Base-by-base conservation (phyloP, 2,329 filamentous ascomycete genomes). In the Colletotrichum paranaense region DNA sequence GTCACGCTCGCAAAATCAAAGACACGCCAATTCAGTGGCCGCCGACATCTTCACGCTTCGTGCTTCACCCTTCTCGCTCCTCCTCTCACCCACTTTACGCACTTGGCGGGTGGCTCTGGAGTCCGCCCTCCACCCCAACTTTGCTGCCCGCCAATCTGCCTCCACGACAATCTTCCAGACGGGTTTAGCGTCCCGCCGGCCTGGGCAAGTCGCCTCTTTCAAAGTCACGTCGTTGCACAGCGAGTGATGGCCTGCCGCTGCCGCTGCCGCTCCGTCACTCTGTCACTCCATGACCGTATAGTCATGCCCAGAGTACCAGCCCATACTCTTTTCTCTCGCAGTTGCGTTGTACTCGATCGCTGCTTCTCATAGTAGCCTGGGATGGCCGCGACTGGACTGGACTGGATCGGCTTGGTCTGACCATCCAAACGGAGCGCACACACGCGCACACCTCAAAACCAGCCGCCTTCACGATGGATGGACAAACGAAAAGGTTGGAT, bases 21-120 rank as follows among this genome's bases (percentile, higher is more conserved):
- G 71, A 73, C 67, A 66, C 28, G 67, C 71, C 66, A 63, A 59
- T 42, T 32, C 59, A 57, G 35, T 55, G 58, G 58, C 69, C 58
- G 69, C 24, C n/a, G 65, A 68, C 69, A 59, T 63, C 55, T 57
- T 65, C 62, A 65, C 52, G 22, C 68, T 58, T 63, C 11, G 22
- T 38, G 22, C 35, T 49, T 63, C 11, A 24, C 52, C 22, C 35
- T 49, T 63, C 11, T 16, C 52, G 28, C 35, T 49, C 42, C 42
- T 59, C 55, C 60, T 57, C 58, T 69, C 71, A 71, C 60, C 71
- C 70, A 70, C 70, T 66, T 66, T 71, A 71, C 71, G 71, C 67
- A 66, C 67, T 71, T 63, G 63, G 71, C 62, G 71, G 71, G 62
- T 71, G 62, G 46, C 62, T 53, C n/a, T 71, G 56, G 49, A 70